Conservation (phyloP, 495 filamentous ascomycete species). For the Penicillium bovifimosum region DNA sequence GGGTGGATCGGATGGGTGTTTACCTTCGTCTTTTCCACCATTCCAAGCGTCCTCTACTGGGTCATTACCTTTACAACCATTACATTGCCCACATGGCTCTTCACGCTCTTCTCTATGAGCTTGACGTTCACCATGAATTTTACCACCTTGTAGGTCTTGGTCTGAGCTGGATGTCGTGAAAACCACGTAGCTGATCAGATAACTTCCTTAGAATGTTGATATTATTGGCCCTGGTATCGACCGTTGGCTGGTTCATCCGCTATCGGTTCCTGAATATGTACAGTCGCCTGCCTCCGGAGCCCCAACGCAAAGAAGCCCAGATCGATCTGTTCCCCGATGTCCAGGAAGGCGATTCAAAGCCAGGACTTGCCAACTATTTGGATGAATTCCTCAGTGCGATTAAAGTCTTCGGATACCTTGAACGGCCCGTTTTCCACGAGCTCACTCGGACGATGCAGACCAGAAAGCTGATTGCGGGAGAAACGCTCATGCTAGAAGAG, state of each 20-base stretch:
- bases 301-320: constrained; percentile 91
- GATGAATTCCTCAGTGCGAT: constrained; percentile 99
- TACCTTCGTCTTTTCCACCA: constrained; percentile 38
- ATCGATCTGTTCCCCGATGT: constrained; percentile 91
- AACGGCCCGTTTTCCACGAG: constrained; percentile 95
- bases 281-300: constrained; percentile 83
- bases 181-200: constrained; percentile 1
- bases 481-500: constrained; percentile 90
- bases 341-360: constrained; percentile 83
- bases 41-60: constrained; percentile 78
- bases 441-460: constrained; percentile 98
- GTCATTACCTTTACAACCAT: constrained; percentile 80
- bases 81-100: constrained; percentile 82
- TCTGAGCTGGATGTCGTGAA: background rate
- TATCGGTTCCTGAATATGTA: constrained; percentile 97
- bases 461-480: constrained; percentile 87
- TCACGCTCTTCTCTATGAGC: constrained; percentile 91
- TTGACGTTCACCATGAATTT: constrained; percentile 97
- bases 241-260: constrained; percentile 83
- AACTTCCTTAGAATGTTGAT: constrained; percentile 62
- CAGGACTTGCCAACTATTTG: constrained; percentile 87
- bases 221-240: constrained; percentile 66
- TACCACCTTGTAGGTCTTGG: constrained; percentile 70
- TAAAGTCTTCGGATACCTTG: constrained; percentile 96
- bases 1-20: constrained; percentile 43